phyloP scores from a whole-genome alignment of 2,329 filamentous ascomycete genomes.

The Xylaria sp. region DNA sequence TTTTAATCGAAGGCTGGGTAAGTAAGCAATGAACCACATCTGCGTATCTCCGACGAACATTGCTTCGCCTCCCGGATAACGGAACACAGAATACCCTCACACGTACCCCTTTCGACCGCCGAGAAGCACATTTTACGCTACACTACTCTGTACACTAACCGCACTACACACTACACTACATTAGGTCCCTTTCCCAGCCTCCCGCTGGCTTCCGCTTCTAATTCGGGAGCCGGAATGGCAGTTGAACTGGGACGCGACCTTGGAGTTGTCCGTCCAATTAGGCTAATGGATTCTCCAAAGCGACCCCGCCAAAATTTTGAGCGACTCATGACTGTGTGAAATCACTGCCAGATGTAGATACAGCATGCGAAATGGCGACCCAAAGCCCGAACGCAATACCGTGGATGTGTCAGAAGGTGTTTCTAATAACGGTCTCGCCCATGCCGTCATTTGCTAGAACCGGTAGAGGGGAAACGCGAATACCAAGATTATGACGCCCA shows the following conservation, averaged over 20 bases:
- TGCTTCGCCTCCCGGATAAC: slow-evolving; percentile 30
- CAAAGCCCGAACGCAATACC: neutral
- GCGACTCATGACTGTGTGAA: neutral
- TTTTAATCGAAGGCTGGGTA: neutral
- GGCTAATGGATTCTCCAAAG: slow-evolving; percentile 21
- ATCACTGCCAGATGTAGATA: neutral
- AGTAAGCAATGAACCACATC: slow-evolving; percentile 3
- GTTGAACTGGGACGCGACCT: slow-evolving; percentile 20
- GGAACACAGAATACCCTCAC: slow-evolving; percentile 5
- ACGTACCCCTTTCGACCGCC: slow-evolving; percentile 10
- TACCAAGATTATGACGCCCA: slow-evolving; percentile 21
- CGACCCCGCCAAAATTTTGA: slow-evolving; percentile 4
- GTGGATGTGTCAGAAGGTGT: neutral
- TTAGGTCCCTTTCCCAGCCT: slow-evolving; percentile 25
- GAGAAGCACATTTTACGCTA: neutral
- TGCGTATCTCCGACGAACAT: neutral
- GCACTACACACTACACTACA: neutral
- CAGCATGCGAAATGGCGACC: neutral
- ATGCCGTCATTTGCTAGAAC: slow-evolving; percentile 9
- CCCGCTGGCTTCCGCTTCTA: slow-evolving; percentile 35
- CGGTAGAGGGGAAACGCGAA: slow-evolving; percentile 1
- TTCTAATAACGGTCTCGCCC: neutral
- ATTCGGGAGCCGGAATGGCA: slow-evolving; percentile 34
- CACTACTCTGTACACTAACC: neutral
- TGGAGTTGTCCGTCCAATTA: slow-evolving; percentile 13